phyloP scores from a whole-genome alignment of 2,329 filamentous ascomycete genomes.

The Hypoxylon sp. region DNA sequence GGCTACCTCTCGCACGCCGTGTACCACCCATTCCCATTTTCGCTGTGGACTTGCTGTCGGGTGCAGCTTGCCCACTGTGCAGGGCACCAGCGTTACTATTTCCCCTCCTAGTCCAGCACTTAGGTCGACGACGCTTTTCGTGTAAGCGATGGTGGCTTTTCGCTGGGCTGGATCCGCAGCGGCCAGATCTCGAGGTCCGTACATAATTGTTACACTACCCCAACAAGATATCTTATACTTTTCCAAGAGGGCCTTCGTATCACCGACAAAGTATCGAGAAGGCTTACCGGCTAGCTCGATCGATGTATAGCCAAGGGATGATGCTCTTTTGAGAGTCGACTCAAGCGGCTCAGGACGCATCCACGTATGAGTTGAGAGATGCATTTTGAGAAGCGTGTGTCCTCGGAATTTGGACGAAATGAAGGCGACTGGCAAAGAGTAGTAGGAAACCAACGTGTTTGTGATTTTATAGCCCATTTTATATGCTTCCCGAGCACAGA shows the following conservation, averaged over 20 bases:
- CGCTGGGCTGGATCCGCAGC: slow-evolving; percentile 26
- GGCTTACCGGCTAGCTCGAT: slow-evolving; percentile 44
- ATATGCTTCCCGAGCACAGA: not conserved
- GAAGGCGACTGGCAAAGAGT: not conserved
- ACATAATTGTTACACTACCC: slow-evolving; percentile 42
- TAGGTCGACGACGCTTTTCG: slow-evolving; percentile 41
- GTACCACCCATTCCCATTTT: slow-evolving; percentile 44
- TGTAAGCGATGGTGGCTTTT: slow-evolving; percentile 36
- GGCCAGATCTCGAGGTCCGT: slow-evolving; percentile 39
- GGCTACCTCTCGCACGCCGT: slow-evolving; percentile 37
- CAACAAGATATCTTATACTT: slow-evolving; percentile 41
- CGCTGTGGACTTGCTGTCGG: slow-evolving; percentile 28
- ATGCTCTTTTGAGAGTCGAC: slow-evolving; percentile 34
- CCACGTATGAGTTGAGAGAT: slow-evolving; percentile 45
- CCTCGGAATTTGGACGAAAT: not conserved
- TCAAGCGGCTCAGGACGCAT: slow-evolving; percentile 44
- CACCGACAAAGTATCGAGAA: slow-evolving; percentile 25
- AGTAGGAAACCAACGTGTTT: not conserved
- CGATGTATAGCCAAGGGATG: slow-evolving; percentile 37
- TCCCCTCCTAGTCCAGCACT: slow-evolving; percentile 34
- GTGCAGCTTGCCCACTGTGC: slow-evolving; percentile 43
- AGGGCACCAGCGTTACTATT: slow-evolving; percentile 37
- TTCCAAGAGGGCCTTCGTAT: slow-evolving; percentile 34
- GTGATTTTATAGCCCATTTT: slow-evolving; percentile 9
- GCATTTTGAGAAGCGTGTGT: slow-evolving; percentile 27